phyloP scores from a whole-genome alignment of 2,329 filamentous ascomycete genomes.

The Xylaria polymorpha region DNA sequence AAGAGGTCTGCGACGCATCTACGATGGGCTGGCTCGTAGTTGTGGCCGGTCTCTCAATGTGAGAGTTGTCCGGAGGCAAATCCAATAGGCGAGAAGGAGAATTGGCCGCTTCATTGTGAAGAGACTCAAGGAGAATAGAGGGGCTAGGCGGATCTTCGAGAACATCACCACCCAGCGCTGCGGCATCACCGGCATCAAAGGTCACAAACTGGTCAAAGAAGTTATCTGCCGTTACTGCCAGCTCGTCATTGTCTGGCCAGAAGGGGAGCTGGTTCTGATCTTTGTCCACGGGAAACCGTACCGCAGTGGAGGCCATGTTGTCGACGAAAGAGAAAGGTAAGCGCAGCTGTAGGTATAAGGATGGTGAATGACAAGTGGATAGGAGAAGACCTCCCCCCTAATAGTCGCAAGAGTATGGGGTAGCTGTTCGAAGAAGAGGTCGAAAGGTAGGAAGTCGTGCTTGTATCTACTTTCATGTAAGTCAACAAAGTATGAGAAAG shows the following conservation, averaged over 20 bases:
- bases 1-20: constrained; percentile 26
- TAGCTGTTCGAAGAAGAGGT: constrained; percentile 37
- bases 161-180: constrained; percentile 39
- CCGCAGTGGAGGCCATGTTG: constrained; percentile 49
- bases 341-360: constrained; percentile 32
- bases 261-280: constrained; percentile 45
- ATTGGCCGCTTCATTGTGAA: constrained; percentile 40
- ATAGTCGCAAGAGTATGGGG: constrained; percentile 34
- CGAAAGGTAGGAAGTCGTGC: constrained; percentile 34
- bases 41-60: constrained; percentile 35
- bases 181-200: constrained; percentile 48
- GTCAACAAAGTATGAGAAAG: constrained; percentile 49
- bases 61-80: constrained; percentile 34
- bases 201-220: constrained; percentile 52
- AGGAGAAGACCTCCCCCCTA: constrained; percentile 34
- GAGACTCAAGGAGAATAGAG: constrained; percentile 48
- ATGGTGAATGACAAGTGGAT: constrained; percentile 32
- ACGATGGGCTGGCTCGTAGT: constrained; percentile 29
- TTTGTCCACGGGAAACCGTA: constrained; percentile 49
- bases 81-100: constrained; percentile 42
- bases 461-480: constrained; percentile 46
- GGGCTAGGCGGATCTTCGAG: constrained; percentile 49
- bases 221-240: constrained; percentile 45
- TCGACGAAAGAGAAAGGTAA: constrained; percentile 34
- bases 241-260: constrained; percentile 49